These are phyloP conservation scores for Tylopilus plumbeoviolaceoides DNA, from an alignment of 768 basidiomycete genomes.

Conservation along the genomic window DNA sequence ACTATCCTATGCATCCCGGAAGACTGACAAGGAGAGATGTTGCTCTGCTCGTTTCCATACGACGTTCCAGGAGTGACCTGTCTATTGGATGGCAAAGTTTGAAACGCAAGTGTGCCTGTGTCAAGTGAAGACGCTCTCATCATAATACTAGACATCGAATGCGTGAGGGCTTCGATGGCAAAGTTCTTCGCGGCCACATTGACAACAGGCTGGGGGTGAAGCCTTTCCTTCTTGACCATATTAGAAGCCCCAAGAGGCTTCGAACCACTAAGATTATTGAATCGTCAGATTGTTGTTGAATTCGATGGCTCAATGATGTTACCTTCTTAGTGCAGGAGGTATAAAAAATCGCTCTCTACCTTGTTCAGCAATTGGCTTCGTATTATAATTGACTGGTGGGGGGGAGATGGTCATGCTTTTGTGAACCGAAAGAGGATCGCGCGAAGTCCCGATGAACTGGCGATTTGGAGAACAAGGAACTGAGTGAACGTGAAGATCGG, in stretches of 20 bases:
- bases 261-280: neutral
- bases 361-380: constrained; percentile 6
- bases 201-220: neutral
- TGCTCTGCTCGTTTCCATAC: neutral
- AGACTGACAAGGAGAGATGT: constrained; percentile 4
- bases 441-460: neutral
- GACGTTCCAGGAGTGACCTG: neutral
- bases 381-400: constrained; percentile 4
- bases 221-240: neutral
- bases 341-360: neutral
- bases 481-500: neutral
- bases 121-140: neutral
- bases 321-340: constrained; percentile 8
- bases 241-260: neutral
- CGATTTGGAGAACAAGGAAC: neutral
- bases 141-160: constrained; percentile 10
- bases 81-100: constrained; percentile 1
- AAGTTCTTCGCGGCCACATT: neutral
- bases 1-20: neutral
- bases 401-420: neutral
- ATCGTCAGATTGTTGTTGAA: constrained; percentile 1
- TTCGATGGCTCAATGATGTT: neutral
- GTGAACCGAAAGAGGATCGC: neutral
- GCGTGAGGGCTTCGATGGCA: constrained; percentile 4
- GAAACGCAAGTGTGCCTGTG: constrained; percentile 1